Conservation (phyloP, 495 filamentous ascomycete species). For the Lasiosphaeris hirsuta region DNA sequence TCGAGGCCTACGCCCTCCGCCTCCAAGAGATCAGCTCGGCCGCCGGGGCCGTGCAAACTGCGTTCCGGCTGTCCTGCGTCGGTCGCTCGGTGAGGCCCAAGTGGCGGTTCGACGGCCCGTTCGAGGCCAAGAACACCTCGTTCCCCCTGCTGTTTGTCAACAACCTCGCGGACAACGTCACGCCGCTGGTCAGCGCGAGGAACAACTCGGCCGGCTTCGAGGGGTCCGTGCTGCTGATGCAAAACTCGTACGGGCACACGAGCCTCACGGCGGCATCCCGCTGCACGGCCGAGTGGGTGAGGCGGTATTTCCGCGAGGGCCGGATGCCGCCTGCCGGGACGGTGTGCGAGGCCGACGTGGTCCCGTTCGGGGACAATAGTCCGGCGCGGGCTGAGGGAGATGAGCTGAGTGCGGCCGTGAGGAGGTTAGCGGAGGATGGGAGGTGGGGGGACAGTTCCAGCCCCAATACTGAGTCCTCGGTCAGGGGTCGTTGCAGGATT, state of each 20-base stretch:
- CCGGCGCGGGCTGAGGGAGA: background rate
- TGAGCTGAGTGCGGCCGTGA: conserved; percentile 7
- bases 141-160: conserved; percentile 53
- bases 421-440: conserved; percentile 6
- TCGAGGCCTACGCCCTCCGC: conserved; percentile 43
- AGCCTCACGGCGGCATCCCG: conserved; percentile 32
- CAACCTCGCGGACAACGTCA: conserved; percentile 56
- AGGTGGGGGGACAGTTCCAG: background rate
- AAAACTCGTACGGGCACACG: conserved; percentile 51
- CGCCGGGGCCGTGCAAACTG: conserved; percentile 58
- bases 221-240: conserved; percentile 52
- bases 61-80: conserved; percentile 53
- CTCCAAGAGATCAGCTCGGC: conserved; percentile 46
- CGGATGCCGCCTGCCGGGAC: conserved; percentile 28
- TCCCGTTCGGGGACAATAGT: conserved; percentile 19
- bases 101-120: conserved; percentile 52
- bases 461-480: no score
- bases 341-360: conserved; percentile 30
- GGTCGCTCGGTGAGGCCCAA: conserved; percentile 56
- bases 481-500: no score
- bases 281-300: conserved; percentile 35
- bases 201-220: conserved; percentile 50
- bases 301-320: conserved; percentile 36
- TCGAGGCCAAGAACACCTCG: conserved; percentile 43
- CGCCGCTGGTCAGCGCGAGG: conserved; percentile 48